phyloP scores from a whole-genome alignment of 306 rosid genomes.

The Alnus glutinosa region DNA sequence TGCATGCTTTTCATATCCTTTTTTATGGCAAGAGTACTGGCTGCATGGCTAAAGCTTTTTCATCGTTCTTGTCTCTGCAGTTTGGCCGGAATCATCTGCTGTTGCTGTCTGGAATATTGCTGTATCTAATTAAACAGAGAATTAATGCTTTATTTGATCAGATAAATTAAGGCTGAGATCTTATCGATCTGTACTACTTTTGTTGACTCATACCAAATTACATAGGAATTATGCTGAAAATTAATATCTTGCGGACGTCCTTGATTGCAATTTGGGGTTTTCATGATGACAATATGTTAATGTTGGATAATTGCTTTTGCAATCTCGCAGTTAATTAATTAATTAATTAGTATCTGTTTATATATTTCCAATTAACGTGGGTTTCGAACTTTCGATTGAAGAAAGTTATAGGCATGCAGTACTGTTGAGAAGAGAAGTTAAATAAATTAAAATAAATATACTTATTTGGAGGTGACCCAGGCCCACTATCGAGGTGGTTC shows the following conservation, averaged over 20 bases:
- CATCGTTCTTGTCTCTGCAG: conserved; percentile 21
- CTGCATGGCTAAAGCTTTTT: background rate
- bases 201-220: background rate
- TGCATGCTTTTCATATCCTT: no score
- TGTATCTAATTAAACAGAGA: background rate
- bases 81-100: conserved; percentile 23
- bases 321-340: background rate
- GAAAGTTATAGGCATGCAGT: background rate
- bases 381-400: background rate
- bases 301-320: background rate
- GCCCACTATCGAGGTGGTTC: no score
- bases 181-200: background rate
- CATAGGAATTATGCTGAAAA: background rate
- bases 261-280: no score
- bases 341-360: background rate
- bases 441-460: no score
- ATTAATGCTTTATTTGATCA: background rate
- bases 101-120: conserved; percentile 27
- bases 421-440: background rate
- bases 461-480: no score
- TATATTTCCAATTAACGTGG: background rate
- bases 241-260: no score
- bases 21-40: background rate
- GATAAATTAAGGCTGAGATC: background rate
- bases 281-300: no score